Percentiles rank a stretch among this genome's conserved stretches.
Conservation (phyloP, 2,329 filamentous ascomycete species). For the Juglanconis sp. region DNA sequence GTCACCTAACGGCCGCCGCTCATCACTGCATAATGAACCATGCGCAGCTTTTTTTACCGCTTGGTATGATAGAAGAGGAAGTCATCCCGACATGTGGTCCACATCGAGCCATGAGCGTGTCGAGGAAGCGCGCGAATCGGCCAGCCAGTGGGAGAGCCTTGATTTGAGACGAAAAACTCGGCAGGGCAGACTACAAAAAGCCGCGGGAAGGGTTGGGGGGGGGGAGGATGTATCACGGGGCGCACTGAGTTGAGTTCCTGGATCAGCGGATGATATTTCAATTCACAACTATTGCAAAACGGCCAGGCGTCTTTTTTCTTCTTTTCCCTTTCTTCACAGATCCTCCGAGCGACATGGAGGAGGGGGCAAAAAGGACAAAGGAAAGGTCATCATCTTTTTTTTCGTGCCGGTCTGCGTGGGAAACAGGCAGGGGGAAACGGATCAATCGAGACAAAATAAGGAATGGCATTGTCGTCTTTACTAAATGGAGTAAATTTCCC, state of each 20-base stretch:
- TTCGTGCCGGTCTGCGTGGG: not conserved
- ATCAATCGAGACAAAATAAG: constrained; percentile 4
- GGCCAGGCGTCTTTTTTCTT: constrained; percentile 5
- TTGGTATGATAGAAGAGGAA: not conserved
- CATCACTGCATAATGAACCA: constrained; percentile 11
- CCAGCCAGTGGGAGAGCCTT: not conserved
- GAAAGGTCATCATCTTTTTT: not conserved
- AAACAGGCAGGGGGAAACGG: not conserved
- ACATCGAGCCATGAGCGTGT: not conserved
- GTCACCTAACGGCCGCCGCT: not conserved
- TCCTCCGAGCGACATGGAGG: not conserved
- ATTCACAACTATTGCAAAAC: not conserved
- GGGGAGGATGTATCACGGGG: not conserved
- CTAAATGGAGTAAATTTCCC: not conserved
- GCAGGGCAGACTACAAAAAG: not conserved
- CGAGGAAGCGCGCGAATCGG: not conserved
- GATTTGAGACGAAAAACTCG: not conserved
- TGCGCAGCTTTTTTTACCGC: not conserved
- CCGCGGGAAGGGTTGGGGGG: not conserved
- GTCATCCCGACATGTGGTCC: not conserved
- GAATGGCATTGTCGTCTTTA: constrained; percentile 11
- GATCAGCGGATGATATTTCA: constrained; percentile 1
- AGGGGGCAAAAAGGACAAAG: not conserved
- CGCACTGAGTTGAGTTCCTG: not conserved
- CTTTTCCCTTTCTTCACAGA: not conserved